Evolutionary conservation across 306 rosid species (phyloP), one percentile per base, ranked within the genome.

Genomic region (Lathyrus aphaca): DNA sequence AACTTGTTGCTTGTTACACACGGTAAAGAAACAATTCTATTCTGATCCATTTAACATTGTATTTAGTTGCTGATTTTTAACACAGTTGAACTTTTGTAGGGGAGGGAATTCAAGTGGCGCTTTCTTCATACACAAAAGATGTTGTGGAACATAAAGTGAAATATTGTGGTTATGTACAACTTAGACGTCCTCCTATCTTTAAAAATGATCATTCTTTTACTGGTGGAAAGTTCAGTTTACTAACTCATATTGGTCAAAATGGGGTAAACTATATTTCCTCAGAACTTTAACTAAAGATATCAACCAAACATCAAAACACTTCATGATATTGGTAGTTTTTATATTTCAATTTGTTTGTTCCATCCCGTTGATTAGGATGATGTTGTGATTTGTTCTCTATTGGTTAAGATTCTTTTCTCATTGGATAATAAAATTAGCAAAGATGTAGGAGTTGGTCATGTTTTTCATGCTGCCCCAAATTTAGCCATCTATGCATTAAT

Each of bases 1-100:
- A 94, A 90, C 73, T 83, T 94, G 78, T 83, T 94, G 27, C 86
- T 85, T 46, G 83, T 90, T 62, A 90, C 96, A 45, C 98, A 92
- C 25, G 96, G 98, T 89, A 85, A 72, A 46, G 68, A 46, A 25
- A 18, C 1, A 10, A 6, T 19, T 61, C 10, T 42, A 59, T 61
- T 49, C 5, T 12, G 29, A 43, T 69, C 18, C 32, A 27, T 43
- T 13, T 72, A 17, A 39, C 29, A 4, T 17, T 50, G 4, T 18
- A 50, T 18, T 50, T 50, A 10, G 30, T 21, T 18, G 23, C 8
- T 53, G 4, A 21, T 21, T 35, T 32, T 35, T 49, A 49, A 45
- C 14, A 54, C 42, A 55, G 32, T 18, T 56, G 19, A 30, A 66
- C 46, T 7, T 56, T 72, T 71, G 77, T 71, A 94, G 97, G 94